Percentiles rank a stretch among this genome's conserved stretches.
Evolutionary conservation across 148 eudicot species (phyloP).

Genomic region (Silene conica): DNA sequence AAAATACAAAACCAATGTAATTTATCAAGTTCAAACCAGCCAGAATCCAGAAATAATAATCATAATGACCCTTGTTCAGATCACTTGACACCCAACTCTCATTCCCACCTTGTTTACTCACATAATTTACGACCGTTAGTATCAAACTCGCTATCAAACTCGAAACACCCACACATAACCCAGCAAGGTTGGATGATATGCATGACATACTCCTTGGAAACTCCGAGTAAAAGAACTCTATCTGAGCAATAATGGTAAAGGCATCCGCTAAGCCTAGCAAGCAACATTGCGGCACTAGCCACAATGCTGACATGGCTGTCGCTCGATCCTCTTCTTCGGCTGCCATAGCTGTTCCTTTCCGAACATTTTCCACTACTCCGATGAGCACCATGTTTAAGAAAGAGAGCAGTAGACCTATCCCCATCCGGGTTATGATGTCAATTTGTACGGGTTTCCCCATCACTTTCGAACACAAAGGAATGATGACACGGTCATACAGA

Average conservation of each 20-base stretch:
- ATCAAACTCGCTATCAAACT: conserved; percentile 22
- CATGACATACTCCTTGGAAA: conserved; percentile 32
- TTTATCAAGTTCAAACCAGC: conserved; percentile 29
- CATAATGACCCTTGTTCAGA: conserved; percentile 38
- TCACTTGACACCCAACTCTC: conserved; percentile 44
- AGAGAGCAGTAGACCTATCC: conserved; percentile 27
- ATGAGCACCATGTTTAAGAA: conserved; percentile 18
- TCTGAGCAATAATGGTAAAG: conserved; percentile 16
- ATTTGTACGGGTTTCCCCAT: conserved; percentile 25
- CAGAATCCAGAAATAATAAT: conserved; percentile 39
- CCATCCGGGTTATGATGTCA: conserved; percentile 28
- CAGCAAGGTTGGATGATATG: conserved; percentile 21
- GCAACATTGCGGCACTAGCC: conserved; percentile 27
- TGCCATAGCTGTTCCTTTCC: conserved; percentile 17
- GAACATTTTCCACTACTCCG: conserved; percentile 29
- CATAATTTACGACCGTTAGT: conserved; percentile 9
- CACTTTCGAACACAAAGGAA: conserved; percentile 32
- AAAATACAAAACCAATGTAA: conserved; percentile 22
- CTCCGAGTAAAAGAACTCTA: conserved; percentile 30
- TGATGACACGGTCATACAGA: conserved; percentile 37
- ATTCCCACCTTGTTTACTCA: conserved; percentile 24
- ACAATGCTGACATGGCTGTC: conserved; percentile 24
- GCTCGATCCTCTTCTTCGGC: neutral
- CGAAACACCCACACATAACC: conserved; percentile 14
- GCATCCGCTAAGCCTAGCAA: conserved; percentile 24